These are phyloP conservation scores for Letharia lupina DNA, from an alignment of 495 filamentous ascomycete species.

Conservation along the genomic window DNA sequence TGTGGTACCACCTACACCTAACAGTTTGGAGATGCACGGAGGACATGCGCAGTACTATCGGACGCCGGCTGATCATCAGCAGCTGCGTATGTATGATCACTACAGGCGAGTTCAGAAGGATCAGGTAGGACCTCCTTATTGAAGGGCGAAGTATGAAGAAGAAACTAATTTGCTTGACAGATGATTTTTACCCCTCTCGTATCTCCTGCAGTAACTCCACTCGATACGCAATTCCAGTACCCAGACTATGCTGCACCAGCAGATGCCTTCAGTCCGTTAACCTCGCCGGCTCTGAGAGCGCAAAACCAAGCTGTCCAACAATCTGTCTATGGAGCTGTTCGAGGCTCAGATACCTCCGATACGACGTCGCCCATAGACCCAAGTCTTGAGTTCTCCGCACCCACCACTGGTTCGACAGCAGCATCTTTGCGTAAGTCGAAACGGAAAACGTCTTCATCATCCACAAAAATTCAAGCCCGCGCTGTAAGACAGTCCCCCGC, in stretches of 20 bases:
- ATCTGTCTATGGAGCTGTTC: constrained; percentile 31
- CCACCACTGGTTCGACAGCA: constrained; percentile 34
- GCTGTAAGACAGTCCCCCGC: constrained; percentile 73
- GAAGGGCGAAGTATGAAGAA: not conserved
- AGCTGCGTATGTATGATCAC: constrained; percentile 58
- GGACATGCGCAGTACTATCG: constrained; percentile 54
- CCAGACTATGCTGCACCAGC: constrained; percentile 73
- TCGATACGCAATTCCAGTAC: constrained; percentile 74
- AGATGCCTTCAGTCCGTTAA: constrained; percentile 91
- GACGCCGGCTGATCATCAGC: constrained; percentile 50
- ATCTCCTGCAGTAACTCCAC: constrained; percentile 87
- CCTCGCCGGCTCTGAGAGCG: constrained; percentile 81
- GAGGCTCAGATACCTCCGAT: constrained; percentile 32
- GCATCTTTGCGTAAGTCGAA: constrained; percentile 29
- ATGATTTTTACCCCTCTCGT: constrained; percentile 90
- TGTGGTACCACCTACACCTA: constrained; percentile 85
- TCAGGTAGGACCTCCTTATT: constrained; percentile 45
- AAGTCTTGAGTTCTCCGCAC: constrained; percentile 34
- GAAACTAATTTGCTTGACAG: constrained; percentile 33
- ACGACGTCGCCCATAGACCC: constrained; percentile 42
- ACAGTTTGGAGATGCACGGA: constrained; percentile 81
- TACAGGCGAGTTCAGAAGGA: constrained; percentile 72
- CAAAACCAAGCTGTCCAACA: constrained; percentile 48
- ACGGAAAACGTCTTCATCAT: constrained; percentile 31
- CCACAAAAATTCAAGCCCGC: constrained; percentile 35